Base-by-base conservation (phyloP, 228 moss, liverwort and hornwort genomes). In the Sphagnum fallax region DNA sequence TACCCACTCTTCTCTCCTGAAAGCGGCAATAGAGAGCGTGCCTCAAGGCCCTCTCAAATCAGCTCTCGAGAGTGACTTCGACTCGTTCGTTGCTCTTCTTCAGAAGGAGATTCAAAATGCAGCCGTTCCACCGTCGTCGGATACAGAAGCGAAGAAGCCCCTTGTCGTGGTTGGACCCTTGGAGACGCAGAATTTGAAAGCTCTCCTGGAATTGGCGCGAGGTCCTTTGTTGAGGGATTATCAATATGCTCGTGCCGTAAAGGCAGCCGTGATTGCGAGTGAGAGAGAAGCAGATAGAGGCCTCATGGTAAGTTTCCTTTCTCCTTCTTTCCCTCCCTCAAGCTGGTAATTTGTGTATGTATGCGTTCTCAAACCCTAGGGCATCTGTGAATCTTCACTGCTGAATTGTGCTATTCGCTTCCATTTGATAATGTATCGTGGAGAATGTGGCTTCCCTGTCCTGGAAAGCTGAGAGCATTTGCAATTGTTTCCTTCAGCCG, bases 221-320 rank as follows among this genome's bases (percentile, higher is more conserved):
- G 80, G 76, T 70, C 15, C 83, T 48, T 51, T 83, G 69, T 66
- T 81, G 68, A 80, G 76, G 52, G 78, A 74, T 66, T 65, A 53
- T 61, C 74, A 74, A 3, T 87, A 87, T 69, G 70, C 83, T 5
- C 80, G 74, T 49, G 87, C 83, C 53, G 87, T 87, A 16, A 80
- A 87, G 76, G 75, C 81, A 47, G 87, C 68, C 9, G 80, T 83
- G 53, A 32, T 50, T 51, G 69, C 74, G 67, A 83, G 74, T 32
- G 72, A 81, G 8, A 68, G 66, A 59, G 83, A 83, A 13, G 49
- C 76, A 69, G 64, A 66, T 67, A 58, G 72, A 58, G 62, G 69
- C 15, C 14, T 51, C 6, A 1, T 32, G 2, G 32, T 32, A 32
- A 32, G 32, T 32, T 32, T 32, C 32, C 32, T 32, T 3, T 32